Evolutionary conservation across 495 filamentous ascomycete genomes (phyloP).

Genomic region (Penicillium longicatenatum): DNA sequence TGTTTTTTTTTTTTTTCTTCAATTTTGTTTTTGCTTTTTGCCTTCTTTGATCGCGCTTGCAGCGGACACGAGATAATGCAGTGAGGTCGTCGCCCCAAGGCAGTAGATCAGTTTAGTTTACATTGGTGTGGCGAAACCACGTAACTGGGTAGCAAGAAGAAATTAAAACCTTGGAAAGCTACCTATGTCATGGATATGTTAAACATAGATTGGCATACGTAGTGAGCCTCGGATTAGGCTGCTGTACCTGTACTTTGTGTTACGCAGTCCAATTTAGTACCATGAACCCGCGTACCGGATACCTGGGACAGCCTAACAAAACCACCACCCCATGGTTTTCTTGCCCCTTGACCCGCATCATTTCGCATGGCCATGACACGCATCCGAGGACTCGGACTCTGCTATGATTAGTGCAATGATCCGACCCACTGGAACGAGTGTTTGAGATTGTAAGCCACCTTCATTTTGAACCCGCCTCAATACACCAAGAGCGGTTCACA

Average conservation of each 20-base stretch:
- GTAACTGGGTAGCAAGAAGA: neutral
- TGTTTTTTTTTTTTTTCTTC: too few relatives aligned
- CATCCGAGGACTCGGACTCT: constrained; percentile 10
- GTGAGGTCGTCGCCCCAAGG: neutral
- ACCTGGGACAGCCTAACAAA: constrained; percentile 16
- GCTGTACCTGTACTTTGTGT: constrained; percentile 5
- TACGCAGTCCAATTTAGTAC: constrained; percentile 9
- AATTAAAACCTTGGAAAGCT: neutral
- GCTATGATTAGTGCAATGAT: constrained; percentile 4
- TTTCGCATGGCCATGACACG: constrained; percentile 15
- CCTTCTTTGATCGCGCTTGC: constrained; percentile 22
- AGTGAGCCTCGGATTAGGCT: neutral
- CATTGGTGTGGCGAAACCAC: neutral
- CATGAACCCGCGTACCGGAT: constrained; percentile 21
- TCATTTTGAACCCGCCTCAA: neutral
- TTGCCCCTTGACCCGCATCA: constrained; percentile 17
- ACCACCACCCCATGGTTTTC: neutral
- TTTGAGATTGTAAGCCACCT: constrained; percentile 25
- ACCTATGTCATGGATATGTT: too few relatives aligned
- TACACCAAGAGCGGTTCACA: neutral
- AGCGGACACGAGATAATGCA: constrained; percentile 30
- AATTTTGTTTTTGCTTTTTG: constrained; percentile 1
- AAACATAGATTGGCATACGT: neutral
- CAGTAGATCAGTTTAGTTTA: neutral
- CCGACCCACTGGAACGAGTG: constrained; percentile 17